phyloP scores from a whole-genome alignment of 495 filamentous ascomycete species.

The Coniosporium apollinis region DNA sequence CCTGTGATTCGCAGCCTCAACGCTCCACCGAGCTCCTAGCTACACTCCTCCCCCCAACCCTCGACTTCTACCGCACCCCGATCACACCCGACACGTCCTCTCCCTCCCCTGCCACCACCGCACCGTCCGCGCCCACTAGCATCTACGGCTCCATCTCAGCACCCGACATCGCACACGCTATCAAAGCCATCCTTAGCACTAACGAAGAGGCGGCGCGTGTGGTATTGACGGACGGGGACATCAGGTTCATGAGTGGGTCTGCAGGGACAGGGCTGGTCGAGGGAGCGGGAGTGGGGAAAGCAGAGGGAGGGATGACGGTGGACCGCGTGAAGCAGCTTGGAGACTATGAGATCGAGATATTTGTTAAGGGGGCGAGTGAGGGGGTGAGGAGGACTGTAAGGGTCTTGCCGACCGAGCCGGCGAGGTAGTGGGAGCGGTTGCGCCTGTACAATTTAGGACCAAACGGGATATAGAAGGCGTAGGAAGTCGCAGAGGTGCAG shows the following conservation, averaged over 20 bases:
- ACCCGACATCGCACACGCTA: slow-evolving; percentile 31
- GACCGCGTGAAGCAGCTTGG: slow-evolving; percentile 39
- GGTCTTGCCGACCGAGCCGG: no score
- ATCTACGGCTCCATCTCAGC: slow-evolving; percentile 14
- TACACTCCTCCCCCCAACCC: slow-evolving; percentile 27
- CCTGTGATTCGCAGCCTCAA: slow-evolving; percentile 29
- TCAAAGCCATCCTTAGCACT: slow-evolving; percentile 30
- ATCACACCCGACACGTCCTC: slow-evolving; percentile 11
- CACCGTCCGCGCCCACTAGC: slow-evolving; percentile 14
- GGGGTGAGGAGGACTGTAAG: slow-evolving; percentile 29
- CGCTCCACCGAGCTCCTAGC: slow-evolving; percentile 32
- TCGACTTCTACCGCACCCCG: slow-evolving; percentile 37
- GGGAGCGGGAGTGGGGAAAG: slow-evolving; percentile 15
- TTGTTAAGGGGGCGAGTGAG: slow-evolving; percentile 29
- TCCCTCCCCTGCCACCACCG: slow-evolving; percentile 1
- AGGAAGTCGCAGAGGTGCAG: no score
- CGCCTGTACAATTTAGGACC: no score
- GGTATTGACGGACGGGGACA: slow-evolving; percentile 32
- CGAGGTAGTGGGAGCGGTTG: no score
- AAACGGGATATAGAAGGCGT: no score
- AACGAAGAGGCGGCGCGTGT: slow-evolving; percentile 34
- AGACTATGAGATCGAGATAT: slow-evolving; percentile 35
- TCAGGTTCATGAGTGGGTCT: no score
- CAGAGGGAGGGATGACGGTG: slow-evolving; percentile 13
- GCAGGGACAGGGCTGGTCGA: no score